Evolutionary conservation across 2,329 filamentous ascomycete genomes (phyloP).

Genomic region (Ophiostoma novo-ulmi): DNA sequence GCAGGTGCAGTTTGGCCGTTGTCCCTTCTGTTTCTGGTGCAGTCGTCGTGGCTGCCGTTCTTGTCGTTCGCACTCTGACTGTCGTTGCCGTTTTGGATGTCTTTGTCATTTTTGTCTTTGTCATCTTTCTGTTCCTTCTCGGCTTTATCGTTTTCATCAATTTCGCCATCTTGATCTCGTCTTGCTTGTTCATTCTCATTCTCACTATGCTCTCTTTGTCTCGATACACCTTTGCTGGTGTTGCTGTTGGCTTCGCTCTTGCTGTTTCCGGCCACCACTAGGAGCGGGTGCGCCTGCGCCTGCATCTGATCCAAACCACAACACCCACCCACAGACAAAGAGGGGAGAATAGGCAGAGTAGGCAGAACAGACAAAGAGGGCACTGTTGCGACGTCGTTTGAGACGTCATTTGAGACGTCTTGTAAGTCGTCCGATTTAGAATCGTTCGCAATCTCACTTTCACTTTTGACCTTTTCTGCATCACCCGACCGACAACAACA

Average conservation of each 20-base stretch:
- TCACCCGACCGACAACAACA: background rate
- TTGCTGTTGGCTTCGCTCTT: background rate
- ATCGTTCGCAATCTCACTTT: background rate
- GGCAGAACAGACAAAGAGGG: background rate
- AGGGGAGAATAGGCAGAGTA: background rate
- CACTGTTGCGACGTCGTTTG: background rate
- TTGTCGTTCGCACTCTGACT: background rate
- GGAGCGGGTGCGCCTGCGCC: background rate
- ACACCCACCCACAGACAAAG: constrained; percentile 11
- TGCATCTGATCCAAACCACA: background rate
- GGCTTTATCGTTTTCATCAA: background rate
- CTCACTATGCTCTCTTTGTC: constrained; percentile 14
- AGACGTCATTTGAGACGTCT: background rate
- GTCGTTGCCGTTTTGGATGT: background rate
- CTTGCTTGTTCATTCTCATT: constrained; percentile 27
- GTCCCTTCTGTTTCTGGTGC: background rate
- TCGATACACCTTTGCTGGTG: background rate
- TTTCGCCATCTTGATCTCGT: background rate
- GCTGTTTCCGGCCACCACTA: constrained; percentile 12
- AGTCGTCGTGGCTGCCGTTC: background rate
- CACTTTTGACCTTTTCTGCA: background rate
- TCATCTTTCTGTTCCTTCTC: background rate
- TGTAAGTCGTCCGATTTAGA: background rate
- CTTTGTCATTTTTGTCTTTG: background rate
- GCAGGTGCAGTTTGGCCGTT: background rate